These are phyloP conservation scores for Cytospora mali DNA, from an alignment of 2,329 filamentous ascomycete genomes.

Conservation along the genomic window DNA sequence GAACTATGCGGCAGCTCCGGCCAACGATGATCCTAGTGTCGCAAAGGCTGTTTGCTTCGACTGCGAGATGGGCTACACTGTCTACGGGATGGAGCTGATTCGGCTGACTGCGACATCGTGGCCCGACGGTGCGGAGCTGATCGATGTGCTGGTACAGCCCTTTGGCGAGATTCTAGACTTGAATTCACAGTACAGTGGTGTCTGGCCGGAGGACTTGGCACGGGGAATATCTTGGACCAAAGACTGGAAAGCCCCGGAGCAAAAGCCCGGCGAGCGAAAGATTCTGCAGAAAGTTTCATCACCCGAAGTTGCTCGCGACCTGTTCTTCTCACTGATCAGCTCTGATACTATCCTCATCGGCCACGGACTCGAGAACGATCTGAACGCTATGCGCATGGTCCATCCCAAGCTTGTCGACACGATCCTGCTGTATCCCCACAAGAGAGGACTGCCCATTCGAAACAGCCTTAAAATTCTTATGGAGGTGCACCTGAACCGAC, in stretches of 20 bases:
- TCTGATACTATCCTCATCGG: conserved; percentile 84
- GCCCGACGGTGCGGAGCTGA: conserved; percentile 72
- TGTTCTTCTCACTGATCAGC: conserved; percentile 76
- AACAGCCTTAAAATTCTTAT: conserved; percentile 77
- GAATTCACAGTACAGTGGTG: conserved; percentile 90
- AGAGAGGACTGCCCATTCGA: conserved; percentile 73
- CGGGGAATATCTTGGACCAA: conserved; percentile 62
- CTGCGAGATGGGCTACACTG: conserved; percentile 97
- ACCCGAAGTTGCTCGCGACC: conserved; percentile 71
- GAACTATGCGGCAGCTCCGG: conserved; percentile 79
- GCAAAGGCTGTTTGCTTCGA: conserved; percentile 80
- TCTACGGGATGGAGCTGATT: conserved; percentile 83
- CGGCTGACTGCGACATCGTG: conserved; percentile 87
- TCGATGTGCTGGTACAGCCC: conserved; percentile 85
- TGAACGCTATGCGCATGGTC: conserved; percentile 82
- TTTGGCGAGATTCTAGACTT: conserved; percentile 84
- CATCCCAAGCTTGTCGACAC: conserved; percentile 88
- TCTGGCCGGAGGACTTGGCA: conserved; percentile 75
- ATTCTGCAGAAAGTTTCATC: conserved; percentile 74
- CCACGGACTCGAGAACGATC: conserved; percentile 93
- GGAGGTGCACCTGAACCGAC: conserved; percentile 67
- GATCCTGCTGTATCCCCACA: conserved; percentile 79
- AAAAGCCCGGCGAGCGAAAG: conserved; percentile 36
- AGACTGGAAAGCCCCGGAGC: conserved; percentile 33
- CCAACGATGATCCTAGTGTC: conserved; percentile 54